A percentile compares a stretch with the other conserved stretches of the same genome.
Evolutionary conservation across 2,329 filamentous ascomycete species (phyloP).

Genomic region (Phialemonium atrogriseum): DNA sequence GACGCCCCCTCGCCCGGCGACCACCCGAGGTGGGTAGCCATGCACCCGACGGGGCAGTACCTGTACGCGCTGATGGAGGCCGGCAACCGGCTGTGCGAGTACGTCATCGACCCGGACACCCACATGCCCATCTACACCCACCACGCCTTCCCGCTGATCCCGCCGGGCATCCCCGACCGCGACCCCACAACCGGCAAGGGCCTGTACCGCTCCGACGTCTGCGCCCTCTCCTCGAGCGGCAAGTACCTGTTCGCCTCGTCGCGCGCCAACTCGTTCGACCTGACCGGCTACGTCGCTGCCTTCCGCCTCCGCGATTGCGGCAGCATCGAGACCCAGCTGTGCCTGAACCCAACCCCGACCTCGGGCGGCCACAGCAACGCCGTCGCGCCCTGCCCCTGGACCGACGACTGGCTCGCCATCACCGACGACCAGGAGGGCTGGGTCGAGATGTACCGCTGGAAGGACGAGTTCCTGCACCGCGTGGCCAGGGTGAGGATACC

Average conservation of each 20-base stretch:
- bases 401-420: constrained; percentile 81
- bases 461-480: constrained; percentile 68
- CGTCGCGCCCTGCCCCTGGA: constrained; percentile 75
- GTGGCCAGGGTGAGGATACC: constrained; percentile 71
- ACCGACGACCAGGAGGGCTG: constrained; percentile 85
- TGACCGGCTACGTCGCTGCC: constrained; percentile 76
- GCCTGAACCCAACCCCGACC: constrained; percentile 75
- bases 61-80: constrained; percentile 85
- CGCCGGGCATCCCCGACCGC: constrained; percentile 52
- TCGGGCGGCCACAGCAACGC: constrained; percentile 86
- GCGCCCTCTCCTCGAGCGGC: constrained; percentile 59
- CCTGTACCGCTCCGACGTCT: constrained; percentile 83
- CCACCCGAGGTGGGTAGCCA: constrained; percentile 82
- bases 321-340: constrained; percentile 69
- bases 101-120: constrained; percentile 66
- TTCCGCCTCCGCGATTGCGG: constrained; percentile 64
- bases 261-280: constrained; percentile 65
- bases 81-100: constrained; percentile 77
- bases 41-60: constrained; percentile 69
- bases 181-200: constrained; percentile 31
- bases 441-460: constrained; percentile 82
- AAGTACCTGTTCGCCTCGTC: constrained; percentile 77
- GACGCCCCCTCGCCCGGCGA: constrained; percentile 63
- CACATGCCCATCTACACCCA: constrained; percentile 73
- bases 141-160: constrained; percentile 69